Evolutionary conservation across 352 stramenopile genomes (phyloP), one percentile per base, ranked within the genome.

Genomic region (Elongisporangium senticosum): DNA sequence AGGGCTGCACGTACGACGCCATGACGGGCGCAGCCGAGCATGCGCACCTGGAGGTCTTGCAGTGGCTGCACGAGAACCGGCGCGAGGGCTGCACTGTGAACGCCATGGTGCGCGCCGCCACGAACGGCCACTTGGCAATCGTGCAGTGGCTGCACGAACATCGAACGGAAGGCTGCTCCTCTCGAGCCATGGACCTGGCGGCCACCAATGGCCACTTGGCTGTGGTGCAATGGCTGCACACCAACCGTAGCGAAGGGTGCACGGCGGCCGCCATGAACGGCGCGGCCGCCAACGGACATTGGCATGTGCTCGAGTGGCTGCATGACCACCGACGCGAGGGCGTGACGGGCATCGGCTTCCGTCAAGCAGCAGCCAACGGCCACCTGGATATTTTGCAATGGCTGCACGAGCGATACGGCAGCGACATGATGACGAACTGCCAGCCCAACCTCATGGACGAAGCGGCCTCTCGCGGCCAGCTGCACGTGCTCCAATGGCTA

Each of bases 301-400:
- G 87, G 13, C 73, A 77, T 19, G 67, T 83, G 14, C 60, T 89
- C n/a, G 52, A 76, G 55, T 90, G 72, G 72, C 67, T 89, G 2
- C 75, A 84, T 5, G 49, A 52, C 4, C 54, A 87, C 43, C 71
- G 73, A 8, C 59, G n/a, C 0, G 77, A 84, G 63, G 72, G 72
- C 2, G 85, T 72, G 43, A 76, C 68, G 1, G 60, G 57, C 14
- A 59, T 72, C 8, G 72, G 55, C 0, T 59, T 77, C 2, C 67
- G 69, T 5, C 40, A 74, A 20, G 75, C 68, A 4, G 72, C 72
- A 5, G 65, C 74, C 19, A 81, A 85, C 40, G 64, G 70, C 5
- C 72, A 78, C 24, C 26, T 78, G 8, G 11, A 57, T 6, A 62
- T 81, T 3, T 63, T 87, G 3, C 17, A 69, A 22, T 87, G 75